Conservation (phyloP, 306 rosid species). For the Cyclanthera cordifolia region DNA sequence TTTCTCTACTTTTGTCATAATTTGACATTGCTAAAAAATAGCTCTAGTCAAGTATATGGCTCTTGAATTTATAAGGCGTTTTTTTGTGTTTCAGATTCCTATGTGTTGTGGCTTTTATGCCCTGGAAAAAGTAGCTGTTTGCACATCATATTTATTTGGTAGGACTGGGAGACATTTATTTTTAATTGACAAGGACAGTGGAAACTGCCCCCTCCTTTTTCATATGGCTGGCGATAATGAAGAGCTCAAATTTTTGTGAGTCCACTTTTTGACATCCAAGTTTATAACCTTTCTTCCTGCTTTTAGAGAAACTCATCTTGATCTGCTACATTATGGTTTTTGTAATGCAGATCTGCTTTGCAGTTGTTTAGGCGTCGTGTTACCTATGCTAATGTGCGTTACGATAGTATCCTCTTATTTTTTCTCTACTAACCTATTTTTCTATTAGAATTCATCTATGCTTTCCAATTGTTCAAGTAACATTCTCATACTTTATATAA, state of each 20-base stretch:
- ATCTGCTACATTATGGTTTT: constrained; percentile 1
- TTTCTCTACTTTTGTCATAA: background rate
- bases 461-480: background rate
- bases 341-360: constrained; percentile 67
- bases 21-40: background rate
- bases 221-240: constrained; percentile 61
- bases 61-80: constrained; percentile 17
- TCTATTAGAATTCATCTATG: too few species aligned
- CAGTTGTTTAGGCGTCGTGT: constrained; percentile 64
- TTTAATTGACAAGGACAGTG: constrained; percentile 44
- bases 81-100: constrained; percentile 49
- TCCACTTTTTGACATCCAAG: background rate
- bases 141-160: constrained; percentile 45
- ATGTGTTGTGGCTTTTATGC: constrained; percentile 51
- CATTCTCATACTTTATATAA: background rate
- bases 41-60: background rate
- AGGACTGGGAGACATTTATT: constrained; percentile 70
- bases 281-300: background rate
- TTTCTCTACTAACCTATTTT: background rate
- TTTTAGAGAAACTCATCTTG: constrained; percentile 10
- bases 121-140: constrained; percentile 53
- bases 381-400: constrained; percentile 60
- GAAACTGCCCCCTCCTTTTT: constrained; percentile 75
- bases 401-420: constrained; percentile 62
- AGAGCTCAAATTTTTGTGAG: constrained; percentile 68